phyloP scores from a whole-genome alignment of 352 stramenopile genomes.

The Phytopythium chamaehyphon region DNA sequence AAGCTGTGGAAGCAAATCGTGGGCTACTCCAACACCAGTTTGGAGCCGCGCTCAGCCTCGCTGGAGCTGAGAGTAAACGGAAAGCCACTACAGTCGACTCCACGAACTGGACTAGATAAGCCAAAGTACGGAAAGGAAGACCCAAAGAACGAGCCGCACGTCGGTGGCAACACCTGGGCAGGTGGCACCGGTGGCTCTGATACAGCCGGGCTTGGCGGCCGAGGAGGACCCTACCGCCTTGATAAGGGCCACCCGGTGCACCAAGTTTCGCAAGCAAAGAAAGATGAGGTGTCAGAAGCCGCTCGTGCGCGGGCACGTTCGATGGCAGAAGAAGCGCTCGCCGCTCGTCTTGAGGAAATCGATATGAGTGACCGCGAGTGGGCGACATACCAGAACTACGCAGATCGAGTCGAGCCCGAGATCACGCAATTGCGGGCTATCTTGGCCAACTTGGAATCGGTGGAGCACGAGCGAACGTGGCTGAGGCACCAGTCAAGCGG shows the following conservation, averaged over 20 bases:
- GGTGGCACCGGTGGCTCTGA: conserved; percentile 91
- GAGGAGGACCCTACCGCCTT: conserved; percentile 93
- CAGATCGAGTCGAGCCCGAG: conserved; percentile 69
- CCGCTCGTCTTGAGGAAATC: conserved; percentile 66
- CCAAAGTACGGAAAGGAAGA: conserved; percentile 95
- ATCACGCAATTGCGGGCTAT: conserved; percentile 73
- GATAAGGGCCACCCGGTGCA: conserved; percentile 93
- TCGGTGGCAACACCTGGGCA: conserved; percentile 95
- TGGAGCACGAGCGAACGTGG: conserved; percentile 89
- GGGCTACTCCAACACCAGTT: conserved; percentile 17
- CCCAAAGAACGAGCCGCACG: conserved; percentile 90
- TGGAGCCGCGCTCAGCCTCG: not conserved
- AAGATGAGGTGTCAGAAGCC: conserved; percentile 91
- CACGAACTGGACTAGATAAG: conserved; percentile 57
- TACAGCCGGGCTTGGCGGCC: conserved; percentile 90
- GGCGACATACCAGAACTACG: conserved; percentile 76
- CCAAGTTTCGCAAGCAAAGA: conserved; percentile 92
- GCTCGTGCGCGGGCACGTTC: conserved; percentile 49
- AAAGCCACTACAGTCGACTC: conserved; percentile 35
- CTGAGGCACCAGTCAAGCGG: conserved; percentile 90
- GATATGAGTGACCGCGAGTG: conserved; percentile 84
- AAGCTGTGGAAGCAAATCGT: conserved; percentile 71
- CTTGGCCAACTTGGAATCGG: conserved; percentile 80
- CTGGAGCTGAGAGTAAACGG: conserved; percentile 55
- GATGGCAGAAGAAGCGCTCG: conserved; percentile 74